Base-by-base conservation (phyloP, 2,329 filamentous ascomycete genomes). In the Fusarium circinatum region DNA sequence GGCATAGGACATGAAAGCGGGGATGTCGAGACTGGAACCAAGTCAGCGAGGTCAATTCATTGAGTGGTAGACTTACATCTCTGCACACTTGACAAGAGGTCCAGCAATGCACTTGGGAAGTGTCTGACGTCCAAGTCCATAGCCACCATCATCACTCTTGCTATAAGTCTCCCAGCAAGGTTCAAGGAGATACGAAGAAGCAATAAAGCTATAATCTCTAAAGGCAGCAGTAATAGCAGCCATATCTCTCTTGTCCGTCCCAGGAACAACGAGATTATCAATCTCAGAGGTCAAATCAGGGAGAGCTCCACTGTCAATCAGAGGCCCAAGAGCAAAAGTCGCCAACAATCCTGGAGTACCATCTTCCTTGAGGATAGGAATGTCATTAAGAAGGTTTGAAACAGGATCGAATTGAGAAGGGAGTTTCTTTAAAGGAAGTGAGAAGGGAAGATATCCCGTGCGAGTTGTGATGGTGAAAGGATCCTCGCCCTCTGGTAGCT, bases 1-100 rank as follows among this genome's bases (percentile, higher is more conserved):
- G 65, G 88, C 91, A 80, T 91, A 76, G 4, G 72, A 74, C 74
- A 76, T 76, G 52, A 76, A 76, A 0, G 73, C 71, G 4, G 71
- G 71, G 22, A 74, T 74, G 30, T 74, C 71, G 0, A 74, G 71
- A 34, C 71, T 74, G 5, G 12, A 4, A 15, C 2, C 8, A 3
- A 22, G 59, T 74, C 30, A 74, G 68, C 14, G 4, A 14, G 4
- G 10, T 39, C 22, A 20, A 24, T 17, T 28, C 2, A 17, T 3
- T 14, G 6, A 51, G 4, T 34, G 12, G 4, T 2, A 5, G 8
- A 56, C 71, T 41, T 39, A 74, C 71, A 75, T 75, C 32, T 74
- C 68, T 2, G 71, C 71, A 47, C 71, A 74, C 58, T 74, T 74
- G 49, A 74, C 71, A 11, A 74, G 55, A 28, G 71, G 71, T 15